These are phyloP conservation scores for Citrus trifoliata DNA, from an alignment of 345 rosid species.

Conservation along the genomic window DNA sequence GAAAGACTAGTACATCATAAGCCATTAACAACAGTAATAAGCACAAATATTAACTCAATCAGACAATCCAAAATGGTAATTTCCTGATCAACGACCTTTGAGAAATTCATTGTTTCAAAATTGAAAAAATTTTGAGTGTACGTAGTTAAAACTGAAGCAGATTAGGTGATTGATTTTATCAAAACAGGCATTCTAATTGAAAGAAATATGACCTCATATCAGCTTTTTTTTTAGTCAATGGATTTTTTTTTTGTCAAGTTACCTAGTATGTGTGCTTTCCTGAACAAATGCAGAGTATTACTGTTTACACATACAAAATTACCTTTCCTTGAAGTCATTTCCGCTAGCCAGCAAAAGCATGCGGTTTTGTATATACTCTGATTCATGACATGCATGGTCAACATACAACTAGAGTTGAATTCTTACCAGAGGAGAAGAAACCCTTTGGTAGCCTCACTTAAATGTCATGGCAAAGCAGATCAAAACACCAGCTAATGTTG, in stretches of 20 bases:
- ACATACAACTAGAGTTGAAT: not conserved
- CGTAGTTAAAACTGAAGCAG: no score
- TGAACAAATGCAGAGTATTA: not conserved
- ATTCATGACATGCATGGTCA: not conserved
- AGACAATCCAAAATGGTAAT: no score
- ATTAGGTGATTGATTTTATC: no score
- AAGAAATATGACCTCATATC: no score
- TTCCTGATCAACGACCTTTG: no score
- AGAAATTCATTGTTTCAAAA: no score
- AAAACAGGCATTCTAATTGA: no score
- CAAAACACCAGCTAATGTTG: not conserved
- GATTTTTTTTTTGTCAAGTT: not conserved
- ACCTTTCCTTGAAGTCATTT: slow-evolving; percentile 14
- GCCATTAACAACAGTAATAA: no score
- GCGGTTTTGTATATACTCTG: not conserved
- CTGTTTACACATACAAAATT: not conserved
- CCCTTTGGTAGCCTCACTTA: not conserved
- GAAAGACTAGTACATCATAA: no score
- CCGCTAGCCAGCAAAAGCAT: slow-evolving; percentile 4
- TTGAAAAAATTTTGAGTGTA: no score
- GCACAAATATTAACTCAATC: no score
- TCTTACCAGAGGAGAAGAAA: not conserved
- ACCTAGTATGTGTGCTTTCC: not conserved
- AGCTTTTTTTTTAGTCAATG: not conserved
- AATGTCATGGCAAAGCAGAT: slow-evolving; percentile 7